Conservation (phyloP, 805 yeast genomes). For the Candida hispaniensis region DNA sequence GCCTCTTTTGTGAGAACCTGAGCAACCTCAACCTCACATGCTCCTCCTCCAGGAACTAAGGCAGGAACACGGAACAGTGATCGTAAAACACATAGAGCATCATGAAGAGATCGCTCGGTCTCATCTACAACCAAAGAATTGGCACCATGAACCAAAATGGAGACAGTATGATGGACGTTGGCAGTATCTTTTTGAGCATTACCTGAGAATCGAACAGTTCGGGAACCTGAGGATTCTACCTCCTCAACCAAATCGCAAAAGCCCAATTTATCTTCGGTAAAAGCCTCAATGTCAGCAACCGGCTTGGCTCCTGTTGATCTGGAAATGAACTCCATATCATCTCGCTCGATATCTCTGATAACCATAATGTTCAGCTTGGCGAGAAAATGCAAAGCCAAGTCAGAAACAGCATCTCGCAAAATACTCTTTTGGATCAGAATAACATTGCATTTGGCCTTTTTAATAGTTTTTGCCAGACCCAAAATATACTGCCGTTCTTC, state of each 20-base stretch:
- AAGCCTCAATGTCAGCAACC: conserved; percentile 87
- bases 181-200: conserved; percentile 24
- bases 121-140: conserved; percentile 84
- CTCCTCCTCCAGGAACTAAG: conserved; percentile 97
- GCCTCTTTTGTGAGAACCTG: conserved; percentile 64
- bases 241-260: conserved; percentile 89
- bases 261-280: conserved; percentile 88
- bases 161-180: conserved; percentile 63
- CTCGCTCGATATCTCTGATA: conserved; percentile 89
- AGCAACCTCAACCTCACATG: conserved; percentile 88
- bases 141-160: conserved; percentile 92
- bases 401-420: conserved; percentile 88
- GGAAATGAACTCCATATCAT: conserved; percentile 84
- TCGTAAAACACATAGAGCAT: conserved; percentile 87
- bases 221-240: conserved; percentile 79
- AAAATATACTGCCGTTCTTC: conserved; percentile 94
- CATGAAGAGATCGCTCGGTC: conserved; percentile 94
- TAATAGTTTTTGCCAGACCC: conserved; percentile 90
- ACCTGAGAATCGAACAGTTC: conserved; percentile 65
- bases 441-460: conserved; percentile 93
- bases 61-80: conserved; percentile 83
- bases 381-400: conserved; percentile 85
- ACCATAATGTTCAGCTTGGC: conserved; percentile 90
- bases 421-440: conserved; percentile 85
- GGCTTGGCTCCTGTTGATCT: conserved; percentile 89